Conservation (phyloP, 352 stramenopile species). For the Phytophthora hibernalis region DNA sequence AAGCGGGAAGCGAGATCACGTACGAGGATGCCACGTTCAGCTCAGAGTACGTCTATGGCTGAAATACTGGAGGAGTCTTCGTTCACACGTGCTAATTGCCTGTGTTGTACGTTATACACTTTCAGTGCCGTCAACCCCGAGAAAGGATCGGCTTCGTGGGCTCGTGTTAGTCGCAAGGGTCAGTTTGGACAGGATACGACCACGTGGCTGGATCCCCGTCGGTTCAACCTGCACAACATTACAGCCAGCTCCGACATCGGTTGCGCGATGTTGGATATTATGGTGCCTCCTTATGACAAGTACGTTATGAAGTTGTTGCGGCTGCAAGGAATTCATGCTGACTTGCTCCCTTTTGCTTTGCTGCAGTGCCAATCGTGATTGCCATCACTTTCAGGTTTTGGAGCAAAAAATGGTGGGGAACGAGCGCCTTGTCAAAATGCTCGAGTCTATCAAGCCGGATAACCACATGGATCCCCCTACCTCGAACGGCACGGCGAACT, state of each 20-base stretch:
- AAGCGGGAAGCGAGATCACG: constrained; percentile 40
- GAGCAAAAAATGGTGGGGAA: constrained; percentile 61
- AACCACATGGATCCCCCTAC: constrained; percentile 66
- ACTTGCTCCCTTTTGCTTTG: constrained; percentile 4
- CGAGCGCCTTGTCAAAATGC: constrained; percentile 72
- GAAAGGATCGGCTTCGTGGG: constrained; percentile 61
- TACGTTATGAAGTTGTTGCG: constrained; percentile 30
- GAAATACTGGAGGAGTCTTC: background rate
- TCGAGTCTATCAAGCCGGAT: constrained; percentile 72
- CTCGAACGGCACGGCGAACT: constrained; percentile 39
- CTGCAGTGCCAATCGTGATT: constrained; percentile 73
- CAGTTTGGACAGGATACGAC: constrained; percentile 66
- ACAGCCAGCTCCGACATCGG: constrained; percentile 73
- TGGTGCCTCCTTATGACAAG: constrained; percentile 90
- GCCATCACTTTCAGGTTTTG: constrained; percentile 80
- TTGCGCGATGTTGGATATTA: constrained; percentile 83
- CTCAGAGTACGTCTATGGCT: constrained; percentile 38
- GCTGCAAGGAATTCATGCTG: background rate
- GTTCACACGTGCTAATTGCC: constrained; percentile 5
- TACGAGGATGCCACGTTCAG: constrained; percentile 38
- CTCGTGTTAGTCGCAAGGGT: constrained; percentile 64
- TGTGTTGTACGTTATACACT: constrained; percentile 4
- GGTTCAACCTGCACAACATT: constrained; percentile 87
- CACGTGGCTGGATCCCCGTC: constrained; percentile 83
- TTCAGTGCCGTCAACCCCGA: constrained; percentile 45